Conservation (phyloP, 345 rosid genomes). For the Corchorus olitorius region DNA sequence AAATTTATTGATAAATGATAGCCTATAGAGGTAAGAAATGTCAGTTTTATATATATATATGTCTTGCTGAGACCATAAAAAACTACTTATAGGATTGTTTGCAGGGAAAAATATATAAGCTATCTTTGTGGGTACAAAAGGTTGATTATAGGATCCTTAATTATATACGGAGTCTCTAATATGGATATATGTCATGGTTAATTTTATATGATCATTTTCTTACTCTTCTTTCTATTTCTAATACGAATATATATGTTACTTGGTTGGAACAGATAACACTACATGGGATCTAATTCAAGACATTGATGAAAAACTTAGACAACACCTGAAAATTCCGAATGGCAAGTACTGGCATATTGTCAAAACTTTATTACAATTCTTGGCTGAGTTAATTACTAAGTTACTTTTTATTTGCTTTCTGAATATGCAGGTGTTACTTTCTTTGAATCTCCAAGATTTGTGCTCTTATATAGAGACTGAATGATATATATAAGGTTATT, state of each 20-base stretch:
- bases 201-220: conserved; percentile 77
- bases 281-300: conserved; percentile 89
- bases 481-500: too few relatives aligned
- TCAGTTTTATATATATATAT: too few relatives aligned
- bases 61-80: too few relatives aligned
- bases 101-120: conserved; percentile 42
- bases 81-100: too few relatives aligned
- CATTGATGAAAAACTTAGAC: conserved; percentile 85
- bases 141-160: conserved; percentile 47
- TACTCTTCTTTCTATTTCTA: conserved; percentile 2
- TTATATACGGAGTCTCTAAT: too few relatives aligned
- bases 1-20: too few relatives aligned
- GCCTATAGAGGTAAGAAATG: too few relatives aligned
- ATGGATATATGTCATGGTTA: too few relatives aligned
- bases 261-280: conserved; percentile 87
- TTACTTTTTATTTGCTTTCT: too few relatives aligned
- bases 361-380: not conserved
- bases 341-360: conserved; percentile 68
- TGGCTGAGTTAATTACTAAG: conserved; percentile 12
- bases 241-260: conserved; percentile 31
- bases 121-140: conserved; percentile 24
- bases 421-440: too few relatives aligned
- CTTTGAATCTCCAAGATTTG: too few relatives aligned
- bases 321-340: conserved; percentile 82
- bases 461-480: too few relatives aligned